Evolutionary conservation across 2,329 filamentous ascomycete species (phyloP), one percentile per base, ranked within the genome.

Genomic region (Aspergillus amoenus): DNA sequence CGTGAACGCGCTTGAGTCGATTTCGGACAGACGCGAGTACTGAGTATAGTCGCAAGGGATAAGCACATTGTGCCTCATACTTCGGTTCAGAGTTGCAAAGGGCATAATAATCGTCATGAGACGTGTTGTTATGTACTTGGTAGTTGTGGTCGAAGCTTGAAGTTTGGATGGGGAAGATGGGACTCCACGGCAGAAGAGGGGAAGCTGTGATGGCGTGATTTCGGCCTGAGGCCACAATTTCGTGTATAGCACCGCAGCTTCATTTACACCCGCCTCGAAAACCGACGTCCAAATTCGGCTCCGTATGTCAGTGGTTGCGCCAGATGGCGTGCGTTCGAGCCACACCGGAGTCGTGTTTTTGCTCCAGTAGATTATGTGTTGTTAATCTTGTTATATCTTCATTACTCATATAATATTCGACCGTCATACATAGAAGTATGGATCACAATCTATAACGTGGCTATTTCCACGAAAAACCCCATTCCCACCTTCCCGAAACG

Each of bases 251-350:
- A 11, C 27, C 27, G 27, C 27, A 30, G 8, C 40, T 11, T 42
- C 40, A 42, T 21, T 7, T 37, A 37, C 5, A 15, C 5, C 12
- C 15, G 34, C 34, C 5, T n/a, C 34, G 34, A 37, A 5, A 37
- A 37, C 5, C 34, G 12, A n/a, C 15, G 13, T 7, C 12, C 34
- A 37, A 37, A 37, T n/a, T 37, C 34, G 34, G 12, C 34, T n/a
- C 34, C 15, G 34, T 37, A 37, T 13, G 34, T 37, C 13, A n/a
- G 34, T 37, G 34, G 4, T 37, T 11, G 57, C 52, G 45, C 51
- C 57, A 56, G 46, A 59, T 52, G 51, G 52, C 44, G 56, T 52
- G 56, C 37, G 56, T 58, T 58, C 56, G 56, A 58, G 52, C 43
- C 56, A 46, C 56, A 30, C 27, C 27, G 12, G 34, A 37, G 34